These are phyloP conservation scores for Trichoderma asperelloides DNA, from an alignment of 495 filamentous ascomycete genomes.

Conservation along the genomic window DNA sequence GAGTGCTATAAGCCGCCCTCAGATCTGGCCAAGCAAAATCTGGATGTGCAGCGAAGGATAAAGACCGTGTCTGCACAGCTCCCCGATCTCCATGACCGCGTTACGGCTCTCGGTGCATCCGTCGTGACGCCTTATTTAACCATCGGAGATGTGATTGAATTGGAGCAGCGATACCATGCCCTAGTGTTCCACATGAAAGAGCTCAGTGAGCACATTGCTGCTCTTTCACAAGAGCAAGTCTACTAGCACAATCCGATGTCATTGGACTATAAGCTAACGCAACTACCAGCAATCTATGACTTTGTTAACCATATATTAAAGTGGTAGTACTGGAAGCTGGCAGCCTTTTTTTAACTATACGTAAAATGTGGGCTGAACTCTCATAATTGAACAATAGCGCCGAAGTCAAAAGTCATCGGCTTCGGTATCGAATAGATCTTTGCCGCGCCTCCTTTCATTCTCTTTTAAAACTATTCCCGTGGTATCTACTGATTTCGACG, in stretches of 20 bases:
- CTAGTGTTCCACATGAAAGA: constrained; percentile 42
- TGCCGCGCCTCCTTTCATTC: constrained; percentile 50
- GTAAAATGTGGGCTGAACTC: too few relatives aligned
- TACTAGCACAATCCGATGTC: not conserved
- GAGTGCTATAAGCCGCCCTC: constrained; percentile 40
- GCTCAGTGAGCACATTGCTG: constrained; percentile 47
- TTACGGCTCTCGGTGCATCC: constrained; percentile 23
- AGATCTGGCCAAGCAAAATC: constrained; percentile 48
- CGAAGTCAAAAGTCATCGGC: constrained; percentile 27
- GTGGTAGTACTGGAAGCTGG: too few relatives aligned
- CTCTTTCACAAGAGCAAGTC: constrained; percentile 27
- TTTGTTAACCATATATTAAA: too few relatives aligned
- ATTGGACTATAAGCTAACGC: not conserved
- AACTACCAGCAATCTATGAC: too few relatives aligned
- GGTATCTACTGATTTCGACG: constrained; percentile 46
- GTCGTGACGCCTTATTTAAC: constrained; percentile 21
- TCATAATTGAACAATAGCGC: not conserved
- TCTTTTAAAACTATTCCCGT: constrained; percentile 51
- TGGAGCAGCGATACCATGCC: constrained; percentile 46
- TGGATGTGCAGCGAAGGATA: constrained; percentile 52
- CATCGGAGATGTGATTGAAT: constrained; percentile 36
- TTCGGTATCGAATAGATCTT: constrained; percentile 55
- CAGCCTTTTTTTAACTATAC: not conserved
- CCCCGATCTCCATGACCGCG: constrained; percentile 39
- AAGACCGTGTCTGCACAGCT: constrained; percentile 51